Percentiles rank a stretch among this genome's conserved stretches.
Evolutionary conservation across 1,284 basidiomycete species (phyloP).

Genomic region (Puccinia coronata): DNA sequence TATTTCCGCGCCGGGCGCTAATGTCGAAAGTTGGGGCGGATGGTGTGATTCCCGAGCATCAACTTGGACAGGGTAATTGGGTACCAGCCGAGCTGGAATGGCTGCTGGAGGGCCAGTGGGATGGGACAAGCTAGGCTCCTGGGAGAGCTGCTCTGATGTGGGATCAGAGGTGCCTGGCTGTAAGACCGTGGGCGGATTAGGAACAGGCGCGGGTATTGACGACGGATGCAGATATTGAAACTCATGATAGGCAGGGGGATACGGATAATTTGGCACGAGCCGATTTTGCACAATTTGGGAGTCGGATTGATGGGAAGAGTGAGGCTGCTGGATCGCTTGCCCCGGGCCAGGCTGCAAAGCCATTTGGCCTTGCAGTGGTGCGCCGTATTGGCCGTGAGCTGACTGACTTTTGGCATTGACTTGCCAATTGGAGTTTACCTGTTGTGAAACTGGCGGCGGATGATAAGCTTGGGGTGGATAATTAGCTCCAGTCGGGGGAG

Average conservation of each 20-base stretch:
- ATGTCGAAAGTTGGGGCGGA: not conserved
- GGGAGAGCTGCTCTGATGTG: not conserved
- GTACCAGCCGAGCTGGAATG: not conserved
- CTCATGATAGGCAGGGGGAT: conserved; percentile 3
- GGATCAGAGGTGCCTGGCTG: not conserved
- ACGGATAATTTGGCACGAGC: conserved; percentile 18
- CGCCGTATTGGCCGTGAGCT: not conserved
- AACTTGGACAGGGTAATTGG: conserved; percentile 14
- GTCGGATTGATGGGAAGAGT: too few relatives aligned
- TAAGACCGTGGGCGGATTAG: not conserved
- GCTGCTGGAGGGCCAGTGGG: not conserved
- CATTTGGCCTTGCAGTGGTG: not conserved
- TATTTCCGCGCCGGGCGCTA: not conserved
- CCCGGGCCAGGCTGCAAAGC: not conserved
- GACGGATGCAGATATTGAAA: not conserved
- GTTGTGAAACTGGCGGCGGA: not conserved
- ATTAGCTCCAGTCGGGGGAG: not conserved
- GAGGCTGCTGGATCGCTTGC: not conserved
- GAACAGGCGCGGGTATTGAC: not conserved
- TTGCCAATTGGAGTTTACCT: not conserved
- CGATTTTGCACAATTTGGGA: not conserved
- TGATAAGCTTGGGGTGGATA: conserved; percentile 15
- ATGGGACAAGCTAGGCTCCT: not conserved
- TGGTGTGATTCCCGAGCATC: not conserved
- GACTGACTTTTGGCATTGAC: not conserved